A percentile compares a stretch with the other conserved stretches of the same genome.
Evolutionary conservation across 1,284 basidiomycete genomes (phyloP).

Genomic region (Singerocomus inundabilis): DNA sequence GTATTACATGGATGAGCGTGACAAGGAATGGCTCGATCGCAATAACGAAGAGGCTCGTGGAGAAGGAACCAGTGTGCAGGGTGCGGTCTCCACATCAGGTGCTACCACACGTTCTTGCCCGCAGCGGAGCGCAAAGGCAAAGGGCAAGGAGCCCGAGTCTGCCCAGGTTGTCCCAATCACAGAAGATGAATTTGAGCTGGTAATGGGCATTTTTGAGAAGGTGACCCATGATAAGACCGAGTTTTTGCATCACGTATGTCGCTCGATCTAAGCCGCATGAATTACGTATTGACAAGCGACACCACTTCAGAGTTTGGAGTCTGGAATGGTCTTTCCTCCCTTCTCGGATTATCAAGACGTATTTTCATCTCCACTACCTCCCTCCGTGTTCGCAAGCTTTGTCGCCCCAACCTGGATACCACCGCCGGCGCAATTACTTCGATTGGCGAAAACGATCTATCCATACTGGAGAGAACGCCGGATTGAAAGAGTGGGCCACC

Average conservation of each 20-base stretch:
- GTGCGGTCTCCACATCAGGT: constrained; percentile 52
- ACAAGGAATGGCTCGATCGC: constrained; percentile 90
- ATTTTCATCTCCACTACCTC: constrained; percentile 57
- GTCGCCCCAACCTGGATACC: constrained; percentile 63
- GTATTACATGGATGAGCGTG: constrained; percentile 96
- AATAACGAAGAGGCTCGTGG: constrained; percentile 89
- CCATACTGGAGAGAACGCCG: constrained; percentile 82
- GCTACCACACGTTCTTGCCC: constrained; percentile 51
- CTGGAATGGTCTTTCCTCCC: constrained; percentile 68
- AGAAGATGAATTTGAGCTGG: constrained; percentile 92
- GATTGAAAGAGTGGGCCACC: constrained; percentile 69
- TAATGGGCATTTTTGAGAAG: constrained; percentile 95
- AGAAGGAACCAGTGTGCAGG: constrained; percentile 77
- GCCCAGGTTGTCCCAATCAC: constrained; percentile 62
- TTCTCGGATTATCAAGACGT: constrained; percentile 79
- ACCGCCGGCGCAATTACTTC: constrained; percentile 50
- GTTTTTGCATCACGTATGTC: constrained; percentile 81
- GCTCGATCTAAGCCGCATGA: not conserved
- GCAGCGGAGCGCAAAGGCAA: constrained; percentile 68
- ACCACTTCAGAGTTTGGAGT: constrained; percentile 51
- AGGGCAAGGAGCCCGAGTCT: constrained; percentile 74
- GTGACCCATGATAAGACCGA: constrained; percentile 89
- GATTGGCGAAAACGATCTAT: constrained; percentile 70
- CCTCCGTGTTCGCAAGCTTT: constrained; percentile 62
- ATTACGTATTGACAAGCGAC: not conserved